These are phyloP conservation scores for Neophaeococcomyces aloes DNA, from an alignment of 2,329 filamentous ascomycete genomes.

Conservation along the genomic window DNA sequence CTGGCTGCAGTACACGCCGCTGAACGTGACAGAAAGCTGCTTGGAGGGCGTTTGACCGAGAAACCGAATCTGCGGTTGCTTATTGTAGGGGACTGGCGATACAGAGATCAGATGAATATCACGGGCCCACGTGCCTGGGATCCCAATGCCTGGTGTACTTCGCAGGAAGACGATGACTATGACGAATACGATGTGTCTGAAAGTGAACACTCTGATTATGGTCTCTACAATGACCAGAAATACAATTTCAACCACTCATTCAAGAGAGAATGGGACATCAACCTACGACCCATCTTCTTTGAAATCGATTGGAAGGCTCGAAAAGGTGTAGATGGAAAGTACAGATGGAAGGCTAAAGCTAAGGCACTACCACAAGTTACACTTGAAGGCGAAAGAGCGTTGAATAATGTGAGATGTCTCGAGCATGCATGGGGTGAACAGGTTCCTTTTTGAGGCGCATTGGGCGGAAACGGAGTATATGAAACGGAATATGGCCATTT, in stretches of 20 bases:
- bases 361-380: not conserved
- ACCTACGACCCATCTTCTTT: conserved; percentile 2
- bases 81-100: conserved; percentile 6
- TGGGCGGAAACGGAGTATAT: too few species aligned
- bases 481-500: too few species aligned
- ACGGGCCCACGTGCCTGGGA: conserved; percentile 1
- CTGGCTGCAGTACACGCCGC: not conserved
- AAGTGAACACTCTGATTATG: not conserved
- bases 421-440: conserved; percentile 4
- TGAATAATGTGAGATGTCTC: not conserved
- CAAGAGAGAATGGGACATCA: conserved; percentile 5
- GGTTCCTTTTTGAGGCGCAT: not conserved
- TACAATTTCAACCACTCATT: not conserved
- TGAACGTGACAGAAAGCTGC: not conserved
- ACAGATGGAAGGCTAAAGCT: conserved; percentile 5
- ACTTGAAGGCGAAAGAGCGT: conserved; percentile 1
- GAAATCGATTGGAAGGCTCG: conserved; percentile 1
- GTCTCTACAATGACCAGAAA: not conserved
- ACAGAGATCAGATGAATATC: conserved; percentile 5
- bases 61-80: conserved; percentile 3
- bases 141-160: conserved; percentile 1
- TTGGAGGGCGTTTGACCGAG: not conserved
- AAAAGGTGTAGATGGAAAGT: not conserved
- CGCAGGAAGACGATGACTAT: not conserved
- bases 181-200: not conserved